These are phyloP conservation scores for Debaryomyces subglobosus DNA, from an alignment of 1,139 yeast species.

Conservation along the genomic window DNA sequence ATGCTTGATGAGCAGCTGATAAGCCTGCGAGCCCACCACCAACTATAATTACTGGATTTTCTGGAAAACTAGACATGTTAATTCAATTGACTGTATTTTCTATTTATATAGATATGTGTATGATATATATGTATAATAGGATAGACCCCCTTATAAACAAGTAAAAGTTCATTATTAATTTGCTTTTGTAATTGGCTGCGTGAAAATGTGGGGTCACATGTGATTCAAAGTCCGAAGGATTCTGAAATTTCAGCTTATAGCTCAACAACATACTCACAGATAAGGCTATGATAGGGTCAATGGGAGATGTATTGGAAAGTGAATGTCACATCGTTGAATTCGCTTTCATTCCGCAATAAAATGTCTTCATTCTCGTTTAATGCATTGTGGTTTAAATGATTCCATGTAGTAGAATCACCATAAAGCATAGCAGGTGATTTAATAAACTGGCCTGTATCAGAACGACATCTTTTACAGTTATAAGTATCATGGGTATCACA, in stretches of 20 bases:
- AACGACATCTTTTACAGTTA: slow-evolving; percentile 78
- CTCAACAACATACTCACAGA: neutral
- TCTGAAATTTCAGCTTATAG: neutral
- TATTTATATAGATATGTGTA: neutral
- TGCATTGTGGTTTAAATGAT: slow-evolving; percentile 72
- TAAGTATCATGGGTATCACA: slow-evolving; percentile 95
- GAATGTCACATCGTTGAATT: slow-evolving; percentile 72
- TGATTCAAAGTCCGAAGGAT: neutral
- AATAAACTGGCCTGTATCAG: slow-evolving; percentile 56
- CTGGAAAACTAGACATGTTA: slow-evolving; percentile 22
- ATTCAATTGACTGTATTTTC: neutral
- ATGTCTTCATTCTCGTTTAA: slow-evolving; percentile 73
- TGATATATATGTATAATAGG: neutral
- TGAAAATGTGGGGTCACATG: neutral
- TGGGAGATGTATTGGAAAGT: slow-evolving; percentile 95
- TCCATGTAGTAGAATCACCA: slow-evolving; percentile 99
- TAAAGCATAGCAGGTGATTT: slow-evolving; percentile 89
- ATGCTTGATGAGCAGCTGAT: slow-evolving; percentile 71
- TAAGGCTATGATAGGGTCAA: slow-evolving; percentile 14
- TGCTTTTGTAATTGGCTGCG: slow-evolving; percentile 5
- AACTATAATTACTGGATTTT: slow-evolving; percentile 59
- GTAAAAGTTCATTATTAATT: slow-evolving; percentile 3
- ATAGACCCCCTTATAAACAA: neutral
- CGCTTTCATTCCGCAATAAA: slow-evolving; percentile 71
- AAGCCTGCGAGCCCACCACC: slow-evolving; percentile 86